Evolutionary conservation across 306 rosid genomes (phyloP), one percentile per base, ranked within the genome.

Genomic region (Trifolium pratense): DNA sequence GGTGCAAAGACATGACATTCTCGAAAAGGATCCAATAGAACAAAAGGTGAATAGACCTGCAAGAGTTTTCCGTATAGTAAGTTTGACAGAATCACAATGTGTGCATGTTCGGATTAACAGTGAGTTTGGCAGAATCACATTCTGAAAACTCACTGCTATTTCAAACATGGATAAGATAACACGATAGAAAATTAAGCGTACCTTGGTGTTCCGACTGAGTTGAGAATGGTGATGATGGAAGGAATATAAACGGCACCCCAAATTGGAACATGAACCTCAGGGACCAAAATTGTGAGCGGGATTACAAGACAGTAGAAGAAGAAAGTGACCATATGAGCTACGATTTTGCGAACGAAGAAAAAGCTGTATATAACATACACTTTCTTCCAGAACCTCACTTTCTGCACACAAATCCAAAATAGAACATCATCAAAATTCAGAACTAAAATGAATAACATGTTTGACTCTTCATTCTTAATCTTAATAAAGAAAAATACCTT

Each of bases 161-260:
- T 48, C 20, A 48, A 48, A 15, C 20, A 7, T 7, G 23, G 48
- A 20, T 42, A 42, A 13, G 34, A 17, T 51, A 71, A 21, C 9
- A 4, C 42, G 13, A 25, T 32, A 18, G 51, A 39, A 10, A 21
- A 56, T 36, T n/a, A 75, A 70, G n/a, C 48, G 65, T 12, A 93
- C 99, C 99, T 92, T 58, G 99, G 99, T 79, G 99, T 95, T 86
- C 99, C 99, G 0, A 95, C 99, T 17, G 99, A 89, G 36, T 95
- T 95, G 82, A 95, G 92, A 77, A 92, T 95, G 81, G 99, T 95
- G 82, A 95, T 88, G 80, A 95, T 76, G 23, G 97, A 95, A 73
- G 99, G 99, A 71, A 95, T 95, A 71, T 95, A 95, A 74, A 95
- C 99, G 13, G 99, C 99, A 48, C 99, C 99, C 99, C 99, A 95